A percentile compares a stretch with the other conserved stretches of the same genome.
Evolutionary conservation across 2,329 filamentous ascomycete genomes (phyloP).

Genomic region (Juglanconis oblonga): DNA sequence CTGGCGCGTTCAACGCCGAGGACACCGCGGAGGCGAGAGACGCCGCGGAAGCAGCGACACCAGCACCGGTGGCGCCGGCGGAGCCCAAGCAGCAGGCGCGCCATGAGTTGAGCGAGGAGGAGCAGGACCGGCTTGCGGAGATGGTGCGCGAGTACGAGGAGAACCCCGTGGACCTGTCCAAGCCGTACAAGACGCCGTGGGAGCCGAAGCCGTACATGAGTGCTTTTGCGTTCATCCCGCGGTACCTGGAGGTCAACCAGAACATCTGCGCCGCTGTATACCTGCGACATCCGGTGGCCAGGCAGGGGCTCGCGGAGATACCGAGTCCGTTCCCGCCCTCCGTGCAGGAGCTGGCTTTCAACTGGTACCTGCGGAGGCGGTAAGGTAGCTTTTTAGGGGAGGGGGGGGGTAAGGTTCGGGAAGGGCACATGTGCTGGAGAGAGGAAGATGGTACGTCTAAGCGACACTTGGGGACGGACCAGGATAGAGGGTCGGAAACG

Average conservation of each 20-base stretch:
- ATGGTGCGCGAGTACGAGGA: slow-evolving; percentile 64
- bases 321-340: slow-evolving; percentile 75
- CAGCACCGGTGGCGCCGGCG: neutral
- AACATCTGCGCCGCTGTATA: slow-evolving; percentile 96
- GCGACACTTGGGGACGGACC: neutral
- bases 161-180: slow-evolving; percentile 72
- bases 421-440: too few relatives aligned
- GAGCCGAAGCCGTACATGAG: slow-evolving; percentile 80
- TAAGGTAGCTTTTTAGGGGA: slow-evolving; percentile 36
- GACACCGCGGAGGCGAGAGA: slow-evolving; percentile 10
- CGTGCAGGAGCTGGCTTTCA: slow-evolving; percentile 79
- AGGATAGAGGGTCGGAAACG: too few relatives aligned
- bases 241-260: slow-evolving; percentile 96
- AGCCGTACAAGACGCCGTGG: slow-evolving; percentile 93
- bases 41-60: neutral
- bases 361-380: slow-evolving; percentile 87
- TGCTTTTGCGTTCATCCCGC: slow-evolving; percentile 90
- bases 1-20: slow-evolving; percentile 21
- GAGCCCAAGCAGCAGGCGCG: neutral
- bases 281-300: slow-evolving; percentile 85
- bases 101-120: slow-evolving; percentile 39
- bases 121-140: slow-evolving; percentile 49
- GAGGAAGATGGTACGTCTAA: too few relatives aligned
- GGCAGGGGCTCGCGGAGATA: slow-evolving; percentile 75
- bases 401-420: neutral